A percentile compares a stretch with the other conserved stretches of the same genome.
phyloP scores from a whole-genome alignment of 2,329 filamentous ascomycete species.

The Celoporthe dispersa region DNA sequence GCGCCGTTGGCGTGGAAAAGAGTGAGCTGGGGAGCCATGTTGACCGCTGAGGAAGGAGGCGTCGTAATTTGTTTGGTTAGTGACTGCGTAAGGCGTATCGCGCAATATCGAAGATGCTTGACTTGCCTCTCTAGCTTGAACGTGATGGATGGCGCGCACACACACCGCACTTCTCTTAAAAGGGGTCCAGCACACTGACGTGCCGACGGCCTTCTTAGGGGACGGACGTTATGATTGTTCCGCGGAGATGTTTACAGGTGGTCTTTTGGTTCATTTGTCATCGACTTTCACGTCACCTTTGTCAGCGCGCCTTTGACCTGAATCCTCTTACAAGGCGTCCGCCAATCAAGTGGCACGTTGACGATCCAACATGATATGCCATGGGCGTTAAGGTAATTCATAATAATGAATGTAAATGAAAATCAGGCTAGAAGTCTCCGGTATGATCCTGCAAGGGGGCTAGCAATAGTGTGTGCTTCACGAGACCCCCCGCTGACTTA shows the following conservation, averaged over 20 bases:
- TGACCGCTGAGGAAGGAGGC: not conserved
- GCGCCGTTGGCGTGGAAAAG: constrained; percentile 39
- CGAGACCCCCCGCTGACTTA: no score
- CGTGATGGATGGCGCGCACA: not conserved
- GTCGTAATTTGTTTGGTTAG: not conserved
- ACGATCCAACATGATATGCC: not conserved
- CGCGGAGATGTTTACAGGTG: not conserved
- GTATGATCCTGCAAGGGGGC: no score
- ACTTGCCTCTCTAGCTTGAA: not conserved
- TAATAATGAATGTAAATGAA: not conserved
- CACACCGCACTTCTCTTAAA: not conserved
- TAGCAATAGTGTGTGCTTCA: no score
- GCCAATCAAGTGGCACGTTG: not conserved
- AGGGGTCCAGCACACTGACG: not conserved
- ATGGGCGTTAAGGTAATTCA: not conserved
- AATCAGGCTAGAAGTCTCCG: no score
- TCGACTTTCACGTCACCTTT: not conserved
- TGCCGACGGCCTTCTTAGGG: not conserved
- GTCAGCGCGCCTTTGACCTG: not conserved
- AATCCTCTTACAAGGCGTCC: not conserved
- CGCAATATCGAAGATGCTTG: not conserved
- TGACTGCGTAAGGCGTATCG: not conserved
- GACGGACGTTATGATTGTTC: not conserved
- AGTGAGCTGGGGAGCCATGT: constrained; percentile 4
- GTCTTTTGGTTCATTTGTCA: not conserved